Evolutionary conservation across 140 eudicot species (phyloP).

Genomic region (Cichorium intybus): DNA sequence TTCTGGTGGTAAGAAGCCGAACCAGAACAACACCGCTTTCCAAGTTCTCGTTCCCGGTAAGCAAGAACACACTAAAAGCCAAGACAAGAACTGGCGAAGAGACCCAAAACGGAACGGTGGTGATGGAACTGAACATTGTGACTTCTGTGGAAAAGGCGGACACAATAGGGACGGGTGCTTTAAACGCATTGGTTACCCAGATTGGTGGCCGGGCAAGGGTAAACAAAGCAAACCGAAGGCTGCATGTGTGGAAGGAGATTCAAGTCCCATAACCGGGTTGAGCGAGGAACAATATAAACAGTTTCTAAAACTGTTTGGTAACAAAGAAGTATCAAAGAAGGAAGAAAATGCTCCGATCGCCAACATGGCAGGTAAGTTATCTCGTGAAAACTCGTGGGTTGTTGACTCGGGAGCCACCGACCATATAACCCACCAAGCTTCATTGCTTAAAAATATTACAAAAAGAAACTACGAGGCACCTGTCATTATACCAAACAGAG

Average conservation of each 20-base stretch:
- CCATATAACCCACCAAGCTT: neutral
- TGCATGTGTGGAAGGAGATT: neutral
- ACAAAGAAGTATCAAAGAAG: neutral
- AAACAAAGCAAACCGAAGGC: neutral
- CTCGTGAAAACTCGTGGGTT: neutral
- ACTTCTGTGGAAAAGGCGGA: neutral
- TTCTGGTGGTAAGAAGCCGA: neutral
- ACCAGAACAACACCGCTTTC: neutral
- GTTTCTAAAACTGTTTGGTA: neutral
- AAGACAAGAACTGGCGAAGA: neutral
- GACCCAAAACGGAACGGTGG: neutral
- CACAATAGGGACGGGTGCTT: neutral
- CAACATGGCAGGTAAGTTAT: neutral
- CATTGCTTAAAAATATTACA: neutral
- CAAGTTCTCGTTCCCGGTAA: neutral
- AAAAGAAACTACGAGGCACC: neutral
- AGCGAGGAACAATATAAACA: neutral
- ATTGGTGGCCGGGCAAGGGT: neutral
- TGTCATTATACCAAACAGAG: neutral
- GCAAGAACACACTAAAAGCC: neutral
- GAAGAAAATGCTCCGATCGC: neutral
- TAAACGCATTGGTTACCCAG: neutral
- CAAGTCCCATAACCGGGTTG: neutral
- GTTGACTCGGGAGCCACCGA: neutral
- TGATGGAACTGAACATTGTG: neutral